phyloP scores from a whole-genome alignment of 176 grass and related monocot genomes.

The Rhynchospora breviuscula region DNA sequence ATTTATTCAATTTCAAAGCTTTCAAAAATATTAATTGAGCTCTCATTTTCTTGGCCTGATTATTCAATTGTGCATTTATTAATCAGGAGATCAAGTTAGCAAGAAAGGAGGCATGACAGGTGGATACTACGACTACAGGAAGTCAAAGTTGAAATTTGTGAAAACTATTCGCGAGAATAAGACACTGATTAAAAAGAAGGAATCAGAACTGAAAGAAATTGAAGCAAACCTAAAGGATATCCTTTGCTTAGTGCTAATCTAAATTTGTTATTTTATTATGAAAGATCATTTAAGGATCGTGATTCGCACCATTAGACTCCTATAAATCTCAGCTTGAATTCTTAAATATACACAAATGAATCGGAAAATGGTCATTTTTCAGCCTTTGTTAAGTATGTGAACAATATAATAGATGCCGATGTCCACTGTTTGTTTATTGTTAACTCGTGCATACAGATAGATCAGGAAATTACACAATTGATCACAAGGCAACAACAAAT shows the following conservation, averaged over 20 bases:
- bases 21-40: neutral
- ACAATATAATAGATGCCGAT: neutral
- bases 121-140: constrained; percentile 94
- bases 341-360: neutral
- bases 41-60: neutral
- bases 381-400: constrained; percentile 21
- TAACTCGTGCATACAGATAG: constrained; percentile 96
- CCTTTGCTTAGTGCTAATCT: constrained; percentile 32
- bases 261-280: neutral
- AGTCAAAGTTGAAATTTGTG: constrained; percentile 86
- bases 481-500: constrained; percentile 90
- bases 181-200: constrained; percentile 61
- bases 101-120: constrained; percentile 99
- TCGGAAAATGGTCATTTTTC: neutral
- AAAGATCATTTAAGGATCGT: neutral
- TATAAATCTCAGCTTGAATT: neutral
- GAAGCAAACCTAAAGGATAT: constrained; percentile 78
- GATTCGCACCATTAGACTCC: neutral
- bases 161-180: constrained; percentile 80
- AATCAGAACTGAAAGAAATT: constrained; percentile 58
- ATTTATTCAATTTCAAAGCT: neutral
- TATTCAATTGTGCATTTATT: constrained; percentile 25
- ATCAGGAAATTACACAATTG: constrained; percentile 79
- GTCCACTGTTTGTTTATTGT: constrained; percentile 31
- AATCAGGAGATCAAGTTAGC: constrained; percentile 87